A percentile compares a stretch with the other conserved stretches of the same genome.
Conservation (phyloP, 1,139 yeast species). For the Debaryomyces robertsiae region DNA sequence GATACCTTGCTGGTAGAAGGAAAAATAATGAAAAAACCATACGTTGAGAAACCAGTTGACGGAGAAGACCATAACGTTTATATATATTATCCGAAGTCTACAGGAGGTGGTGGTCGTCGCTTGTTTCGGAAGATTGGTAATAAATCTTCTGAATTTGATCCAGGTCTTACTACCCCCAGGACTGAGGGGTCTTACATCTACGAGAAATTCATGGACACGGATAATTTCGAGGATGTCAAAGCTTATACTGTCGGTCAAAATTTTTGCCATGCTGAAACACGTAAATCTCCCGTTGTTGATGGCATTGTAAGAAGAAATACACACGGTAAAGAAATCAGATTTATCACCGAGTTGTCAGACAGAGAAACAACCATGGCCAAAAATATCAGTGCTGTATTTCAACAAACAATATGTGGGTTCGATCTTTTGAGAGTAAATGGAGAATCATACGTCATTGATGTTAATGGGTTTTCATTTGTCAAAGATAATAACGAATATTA, state of each 20-base stretch:
- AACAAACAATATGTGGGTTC: conserved; percentile 98
- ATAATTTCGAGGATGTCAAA: conserved; percentile 96
- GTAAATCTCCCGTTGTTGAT: conserved; percentile 98
- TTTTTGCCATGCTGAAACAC: conserved; percentile 96
- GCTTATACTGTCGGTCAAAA: conserved; percentile 94
- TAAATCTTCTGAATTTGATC: conserved; percentile 95
- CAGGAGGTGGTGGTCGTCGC: conserved; percentile 97
- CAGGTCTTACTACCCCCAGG: conserved; percentile 71
- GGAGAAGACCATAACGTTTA: conserved; percentile 98
- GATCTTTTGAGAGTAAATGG: conserved; percentile 90
- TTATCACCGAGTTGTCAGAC: conserved; percentile 73
- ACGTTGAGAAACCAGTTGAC: conserved; percentile 97
- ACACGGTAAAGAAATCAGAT: conserved; percentile 95
- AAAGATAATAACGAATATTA: conserved; percentile 89
- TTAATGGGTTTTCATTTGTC: conserved; percentile 96
- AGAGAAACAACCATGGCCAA: conserved; percentile 82
- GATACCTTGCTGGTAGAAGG: conserved; percentile 87
- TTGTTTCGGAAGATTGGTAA: conserved; percentile 95
- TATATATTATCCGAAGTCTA: conserved; percentile 82
- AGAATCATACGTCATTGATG: conserved; percentile 90
- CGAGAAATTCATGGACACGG: conserved; percentile 96
- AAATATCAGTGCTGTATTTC: conserved; percentile 71
- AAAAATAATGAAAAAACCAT: conserved; percentile 74
- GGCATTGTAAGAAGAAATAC: conserved; percentile 97
- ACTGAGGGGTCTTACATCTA: conserved; percentile 90